Conservation (phyloP, 2,329 filamentous ascomycete genomes). For the Botrytis tulipae region DNA sequence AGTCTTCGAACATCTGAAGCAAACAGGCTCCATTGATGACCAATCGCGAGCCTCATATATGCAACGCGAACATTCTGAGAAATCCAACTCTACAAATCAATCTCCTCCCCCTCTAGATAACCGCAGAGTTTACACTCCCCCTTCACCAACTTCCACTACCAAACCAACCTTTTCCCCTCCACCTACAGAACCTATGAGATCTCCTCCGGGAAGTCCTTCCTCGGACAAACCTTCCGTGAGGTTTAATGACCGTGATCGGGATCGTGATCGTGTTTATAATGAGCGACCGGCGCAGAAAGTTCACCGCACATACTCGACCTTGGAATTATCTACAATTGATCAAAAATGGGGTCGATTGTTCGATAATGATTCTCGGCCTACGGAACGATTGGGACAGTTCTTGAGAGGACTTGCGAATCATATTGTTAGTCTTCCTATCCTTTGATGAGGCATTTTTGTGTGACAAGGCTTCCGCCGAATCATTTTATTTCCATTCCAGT, state of each 20-base stretch:
- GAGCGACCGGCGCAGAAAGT: slow-evolving; percentile 9
- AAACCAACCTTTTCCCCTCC: slow-evolving; percentile 37
- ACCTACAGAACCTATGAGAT: slow-evolving; percentile 32
- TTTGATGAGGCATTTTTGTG: not conserved
- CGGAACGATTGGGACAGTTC: slow-evolving; percentile 66
- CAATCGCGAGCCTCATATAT: slow-evolving; percentile 33
- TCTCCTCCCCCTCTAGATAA: slow-evolving; percentile 45
- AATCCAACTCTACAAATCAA: slow-evolving; percentile 41
- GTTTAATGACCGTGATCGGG: slow-evolving; percentile 30
- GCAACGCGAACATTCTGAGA: slow-evolving; percentile 44
- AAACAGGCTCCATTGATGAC: slow-evolving; percentile 36
- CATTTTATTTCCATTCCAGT: not conserved
- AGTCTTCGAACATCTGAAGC: slow-evolving; percentile 41
- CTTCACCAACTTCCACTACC: slow-evolving; percentile 45
- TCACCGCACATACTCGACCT: slow-evolving; percentile 33
- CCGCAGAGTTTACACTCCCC: slow-evolving; percentile 52
- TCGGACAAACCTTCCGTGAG: slow-evolving; percentile 36
- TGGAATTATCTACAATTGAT: slow-evolving; percentile 60
- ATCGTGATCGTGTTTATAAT: slow-evolving; percentile 10
- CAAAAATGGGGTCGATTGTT: slow-evolving; percentile 77
- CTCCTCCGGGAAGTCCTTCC: slow-evolving; percentile 38
- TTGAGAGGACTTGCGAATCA: slow-evolving; percentile 71
- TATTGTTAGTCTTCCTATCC: slow-evolving; percentile 53
- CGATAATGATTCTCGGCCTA: slow-evolving; percentile 63
- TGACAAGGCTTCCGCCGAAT: slow-evolving; percentile 2